These are phyloP conservation scores for Ophiostoma piceae DNA, from an alignment of 2,329 filamentous ascomycete genomes.

Conservation along the genomic window DNA sequence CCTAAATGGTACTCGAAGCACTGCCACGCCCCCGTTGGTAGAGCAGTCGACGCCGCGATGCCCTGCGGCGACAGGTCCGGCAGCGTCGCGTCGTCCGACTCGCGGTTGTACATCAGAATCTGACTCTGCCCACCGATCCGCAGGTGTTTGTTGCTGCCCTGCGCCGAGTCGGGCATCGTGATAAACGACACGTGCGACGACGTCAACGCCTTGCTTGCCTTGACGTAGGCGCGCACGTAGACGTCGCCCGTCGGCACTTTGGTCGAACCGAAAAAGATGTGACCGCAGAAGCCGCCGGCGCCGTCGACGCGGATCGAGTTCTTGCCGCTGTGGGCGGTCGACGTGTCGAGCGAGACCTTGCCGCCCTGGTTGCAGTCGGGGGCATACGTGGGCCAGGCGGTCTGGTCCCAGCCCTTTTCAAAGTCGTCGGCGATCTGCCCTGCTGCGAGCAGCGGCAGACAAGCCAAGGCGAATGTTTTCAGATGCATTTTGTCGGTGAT, in stretches of 20 bases:
- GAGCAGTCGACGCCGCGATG: conserved; percentile 48
- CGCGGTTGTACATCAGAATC: conserved; percentile 61
- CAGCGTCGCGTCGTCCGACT: conserved; percentile 57
- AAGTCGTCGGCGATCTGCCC: conserved; percentile 54
- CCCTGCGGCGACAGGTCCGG: conserved; percentile 56
- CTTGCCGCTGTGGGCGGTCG: conserved; percentile 51
- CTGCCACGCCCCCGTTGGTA: conserved; percentile 49
- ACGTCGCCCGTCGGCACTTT: conserved; percentile 52
- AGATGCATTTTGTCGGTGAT: background rate
- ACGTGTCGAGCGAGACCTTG: conserved; percentile 51
- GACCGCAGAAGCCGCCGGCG: conserved; percentile 51
- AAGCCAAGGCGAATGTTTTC: conserved; percentile 32
- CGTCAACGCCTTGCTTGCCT: conserved; percentile 52
- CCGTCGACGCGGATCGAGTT: conserved; percentile 51
- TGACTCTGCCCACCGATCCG: conserved; percentile 56
- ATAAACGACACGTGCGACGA: conserved; percentile 58
- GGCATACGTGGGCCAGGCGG: conserved; percentile 55
- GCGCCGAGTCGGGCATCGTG: conserved; percentile 56
- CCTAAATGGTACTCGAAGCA: conserved; percentile 59
- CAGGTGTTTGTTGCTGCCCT: conserved; percentile 53
- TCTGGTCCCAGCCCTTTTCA: conserved; percentile 53
- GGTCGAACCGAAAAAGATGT: conserved; percentile 57
- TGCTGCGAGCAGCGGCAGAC: conserved; percentile 44
- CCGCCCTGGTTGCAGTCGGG: conserved; percentile 57
- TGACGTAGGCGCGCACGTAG: conserved; percentile 36